Percentiles rank a stretch among this genome's conserved stretches.
phyloP scores from a whole-genome alignment of 352 stramenopile genomes.

The Phytophthora hybrid region DNA sequence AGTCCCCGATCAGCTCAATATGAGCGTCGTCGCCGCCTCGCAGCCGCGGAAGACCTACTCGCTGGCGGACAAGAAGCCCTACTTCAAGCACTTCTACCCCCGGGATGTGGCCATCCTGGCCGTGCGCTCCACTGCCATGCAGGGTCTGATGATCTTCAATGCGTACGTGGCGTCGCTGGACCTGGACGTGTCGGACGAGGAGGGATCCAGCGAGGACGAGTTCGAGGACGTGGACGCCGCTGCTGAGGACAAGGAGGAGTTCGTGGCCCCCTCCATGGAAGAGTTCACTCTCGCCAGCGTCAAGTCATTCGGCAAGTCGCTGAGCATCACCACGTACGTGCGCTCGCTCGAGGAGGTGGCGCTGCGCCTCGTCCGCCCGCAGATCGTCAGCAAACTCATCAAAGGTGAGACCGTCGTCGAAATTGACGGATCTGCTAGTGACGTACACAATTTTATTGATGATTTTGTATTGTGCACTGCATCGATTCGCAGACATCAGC shows the following conservation, averaged over 20 bases:
- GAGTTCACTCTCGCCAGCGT: slow-evolving; percentile 64
- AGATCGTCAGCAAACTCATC: slow-evolving; percentile 79
- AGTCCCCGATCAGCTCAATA: slow-evolving; percentile 22
- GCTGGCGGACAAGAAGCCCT: slow-evolving; percentile 87
- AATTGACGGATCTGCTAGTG: neutral
- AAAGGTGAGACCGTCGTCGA: slow-evolving; percentile 51
- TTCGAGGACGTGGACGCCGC: slow-evolving; percentile 50
- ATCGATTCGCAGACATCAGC: slow-evolving; percentile 58
- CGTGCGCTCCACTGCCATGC: slow-evolving; percentile 65
- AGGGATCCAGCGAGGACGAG: slow-evolving; percentile 51
- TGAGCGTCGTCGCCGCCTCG: slow-evolving; percentile 66
- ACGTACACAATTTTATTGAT: neutral
- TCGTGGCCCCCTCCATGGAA: slow-evolving; percentile 57
- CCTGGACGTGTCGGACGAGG: slow-evolving; percentile 63
- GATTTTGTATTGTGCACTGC: neutral
- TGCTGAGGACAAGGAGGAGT: slow-evolving; percentile 56
- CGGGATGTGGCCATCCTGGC: slow-evolving; percentile 73
- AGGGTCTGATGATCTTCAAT: slow-evolving; percentile 82
- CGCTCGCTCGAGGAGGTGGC: slow-evolving; percentile 78
- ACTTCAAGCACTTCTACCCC: slow-evolving; percentile 85
- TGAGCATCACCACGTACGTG: slow-evolving; percentile 85
- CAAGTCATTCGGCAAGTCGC: slow-evolving; percentile 79
- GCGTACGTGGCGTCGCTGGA: slow-evolving; percentile 80
- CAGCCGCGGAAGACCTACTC: slow-evolving; percentile 65
- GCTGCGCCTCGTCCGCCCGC: slow-evolving; percentile 60